Conservation (phyloP, 2,329 filamentous ascomycete species). For the Trichocomaceae sp. region DNA sequence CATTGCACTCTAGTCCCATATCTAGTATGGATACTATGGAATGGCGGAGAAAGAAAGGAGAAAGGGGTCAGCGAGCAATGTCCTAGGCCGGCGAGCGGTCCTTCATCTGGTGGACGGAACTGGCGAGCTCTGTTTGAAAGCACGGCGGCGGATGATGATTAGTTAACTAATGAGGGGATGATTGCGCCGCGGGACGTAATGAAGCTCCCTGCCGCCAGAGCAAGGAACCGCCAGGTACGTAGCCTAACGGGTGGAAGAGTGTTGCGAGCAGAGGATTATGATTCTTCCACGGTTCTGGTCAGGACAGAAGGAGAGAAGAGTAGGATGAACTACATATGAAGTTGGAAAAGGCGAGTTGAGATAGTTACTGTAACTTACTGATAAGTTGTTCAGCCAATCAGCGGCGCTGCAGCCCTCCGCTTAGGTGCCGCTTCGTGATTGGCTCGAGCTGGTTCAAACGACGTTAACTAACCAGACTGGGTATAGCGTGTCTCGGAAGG, state of each 20-base stretch:
- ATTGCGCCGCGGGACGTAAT: slow-evolving; percentile 3
- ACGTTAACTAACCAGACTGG: too few species aligned
- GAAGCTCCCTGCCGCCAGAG: slow-evolving; percentile 2
- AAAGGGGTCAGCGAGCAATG: not conserved
- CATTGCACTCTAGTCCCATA: slow-evolving; percentile 53
- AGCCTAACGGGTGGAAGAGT: not conserved
- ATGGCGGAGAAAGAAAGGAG: not conserved
- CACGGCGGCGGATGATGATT: not conserved
- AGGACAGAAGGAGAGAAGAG: too few species aligned
- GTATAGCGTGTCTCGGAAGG: not conserved
- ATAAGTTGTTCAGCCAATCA: too few species aligned
- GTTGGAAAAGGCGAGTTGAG: too few species aligned
- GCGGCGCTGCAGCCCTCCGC: too few species aligned
- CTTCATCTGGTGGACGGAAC: slow-evolving; percentile 5
- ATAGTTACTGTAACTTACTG: too few species aligned
- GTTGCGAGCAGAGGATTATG: not conserved
- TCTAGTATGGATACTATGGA: not conserved
- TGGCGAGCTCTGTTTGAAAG: not conserved
- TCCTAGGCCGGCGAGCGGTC: not conserved
- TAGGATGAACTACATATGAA: too few species aligned
- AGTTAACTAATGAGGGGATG: not conserved
- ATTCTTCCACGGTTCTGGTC: too few species aligned
- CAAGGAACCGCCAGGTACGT: slow-evolving; percentile 6
- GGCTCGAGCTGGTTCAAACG: not conserved
- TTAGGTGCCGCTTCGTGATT: too few species aligned